A percentile compares a stretch with the other conserved stretches of the same genome.
Conservation (phyloP, 495 filamentous ascomycete genomes). For the Hypoxylon lenormandii region DNA sequence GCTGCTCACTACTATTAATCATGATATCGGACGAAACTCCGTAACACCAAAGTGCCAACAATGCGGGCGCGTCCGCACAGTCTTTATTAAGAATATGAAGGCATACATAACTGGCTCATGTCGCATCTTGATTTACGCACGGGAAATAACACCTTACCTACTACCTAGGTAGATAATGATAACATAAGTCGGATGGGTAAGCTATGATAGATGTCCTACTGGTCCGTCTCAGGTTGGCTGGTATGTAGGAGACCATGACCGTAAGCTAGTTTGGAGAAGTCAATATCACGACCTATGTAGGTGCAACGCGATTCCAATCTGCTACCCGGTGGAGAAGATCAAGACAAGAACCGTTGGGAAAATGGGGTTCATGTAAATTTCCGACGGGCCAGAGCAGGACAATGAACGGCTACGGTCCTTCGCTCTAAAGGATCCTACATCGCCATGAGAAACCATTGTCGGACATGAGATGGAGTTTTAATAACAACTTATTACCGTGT, state of each 20-base stretch:
- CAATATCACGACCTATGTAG: background rate
- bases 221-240: too few species aligned
- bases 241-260: too few species aligned
- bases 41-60: background rate
- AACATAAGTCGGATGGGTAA: too few species aligned
- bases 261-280: background rate
- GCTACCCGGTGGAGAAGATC: too few species aligned
- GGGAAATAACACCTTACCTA: too few species aligned
- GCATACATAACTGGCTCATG: background rate
- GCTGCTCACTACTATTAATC: too few species aligned
- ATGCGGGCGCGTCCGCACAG: conserved; percentile 3
- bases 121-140: conserved; percentile 1
- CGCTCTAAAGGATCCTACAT: too few species aligned
- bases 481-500: conserved; percentile 9
- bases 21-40: too few species aligned
- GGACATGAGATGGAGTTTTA: conserved; percentile 10
- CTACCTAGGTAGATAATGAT: too few species aligned
- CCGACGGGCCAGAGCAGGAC: conserved; percentile 22
- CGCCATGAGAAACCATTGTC: background rate
- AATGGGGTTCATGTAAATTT: conserved; percentile 11
- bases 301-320: too few species aligned
- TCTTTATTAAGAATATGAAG: background rate
- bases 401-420: background rate
- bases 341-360: background rate
- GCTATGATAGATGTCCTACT: too few species aligned